A percentile compares a stretch with the other conserved stretches of the same genome.
These are phyloP conservation scores for Anthoceros angustus DNA, from an alignment of 225 moss, liverwort and hornwort species.

Conservation along the genomic window DNA sequence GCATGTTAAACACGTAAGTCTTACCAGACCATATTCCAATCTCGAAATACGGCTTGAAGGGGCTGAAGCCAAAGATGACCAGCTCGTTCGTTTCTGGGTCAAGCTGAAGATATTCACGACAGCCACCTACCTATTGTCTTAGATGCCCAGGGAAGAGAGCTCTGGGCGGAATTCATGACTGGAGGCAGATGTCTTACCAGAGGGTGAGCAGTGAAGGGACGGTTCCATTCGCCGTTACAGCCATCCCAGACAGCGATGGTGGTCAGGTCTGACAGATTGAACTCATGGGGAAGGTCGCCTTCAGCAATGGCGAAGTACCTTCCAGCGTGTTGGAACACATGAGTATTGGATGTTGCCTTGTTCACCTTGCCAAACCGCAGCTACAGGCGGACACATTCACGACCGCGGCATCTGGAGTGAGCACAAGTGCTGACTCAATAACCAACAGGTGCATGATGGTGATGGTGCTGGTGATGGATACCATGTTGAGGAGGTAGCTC, in stretches of 20 bases:
- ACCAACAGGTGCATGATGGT: too few species aligned
- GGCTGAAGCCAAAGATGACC: constrained; percentile 10
- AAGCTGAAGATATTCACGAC: constrained; percentile 1
- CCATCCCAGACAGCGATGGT: constrained; percentile 9
- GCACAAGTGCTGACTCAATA: too few species aligned
- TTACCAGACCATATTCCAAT: constrained; percentile 7
- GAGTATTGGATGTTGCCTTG: constrained; percentile 9
- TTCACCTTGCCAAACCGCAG: constrained; percentile 1
- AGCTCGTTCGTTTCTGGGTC: constrained; percentile 10
- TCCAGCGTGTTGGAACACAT: constrained; percentile 9
- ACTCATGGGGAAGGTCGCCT: constrained; percentile 9
- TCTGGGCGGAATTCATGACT: too few species aligned
- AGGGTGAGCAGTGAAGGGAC: constrained; percentile 10
- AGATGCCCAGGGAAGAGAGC: too few species aligned
- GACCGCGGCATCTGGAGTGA: neutral
- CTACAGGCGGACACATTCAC: neutral
- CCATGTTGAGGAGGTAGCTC: neutral
- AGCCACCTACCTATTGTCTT: neutral
- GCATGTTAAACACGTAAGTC: neutral
- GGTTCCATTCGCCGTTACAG: constrained; percentile 12
- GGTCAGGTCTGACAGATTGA: constrained; percentile 11
- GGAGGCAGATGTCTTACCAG: neutral
- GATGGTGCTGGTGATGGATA: too few species aligned
- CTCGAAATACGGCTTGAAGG: constrained; percentile 6
- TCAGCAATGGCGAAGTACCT: constrained; percentile 6